A percentile compares a stretch with the other conserved stretches of the same genome.
Evolutionary conservation across 2,329 filamentous ascomycete species (phyloP).

Genomic region (Fusarium decemcellulare): DNA sequence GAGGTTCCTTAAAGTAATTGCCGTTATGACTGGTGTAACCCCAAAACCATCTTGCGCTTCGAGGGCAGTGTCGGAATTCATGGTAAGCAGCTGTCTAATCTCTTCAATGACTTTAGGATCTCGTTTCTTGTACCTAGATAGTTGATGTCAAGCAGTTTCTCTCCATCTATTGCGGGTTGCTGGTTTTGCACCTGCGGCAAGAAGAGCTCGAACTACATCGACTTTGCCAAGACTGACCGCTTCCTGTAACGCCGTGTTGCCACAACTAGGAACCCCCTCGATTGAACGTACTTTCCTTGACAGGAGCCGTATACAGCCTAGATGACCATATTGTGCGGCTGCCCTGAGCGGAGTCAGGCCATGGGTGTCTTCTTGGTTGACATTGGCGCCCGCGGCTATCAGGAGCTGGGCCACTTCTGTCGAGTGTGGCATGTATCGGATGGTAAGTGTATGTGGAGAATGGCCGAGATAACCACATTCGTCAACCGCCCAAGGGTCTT

Average conservation of each 20-base stretch:
- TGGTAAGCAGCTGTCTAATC: background rate
- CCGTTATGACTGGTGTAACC: rapidly evolving
- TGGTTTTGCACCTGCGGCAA: constrained; percentile 5
- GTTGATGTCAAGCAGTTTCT: background rate
- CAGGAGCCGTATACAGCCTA: constrained; percentile 1
- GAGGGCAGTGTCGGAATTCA: background rate
- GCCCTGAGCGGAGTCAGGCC: constrained; percentile 4
- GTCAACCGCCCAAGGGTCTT: constrained; percentile 9
- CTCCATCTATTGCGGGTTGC: background rate
- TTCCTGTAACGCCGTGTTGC: constrained; percentile 5
- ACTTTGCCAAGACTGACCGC: background rate
- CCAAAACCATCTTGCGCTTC: background rate
- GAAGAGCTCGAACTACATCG: constrained; percentile 1
- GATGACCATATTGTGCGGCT: rapidly evolving
- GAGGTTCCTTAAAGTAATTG: background rate
- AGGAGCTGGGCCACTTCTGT: background rate
- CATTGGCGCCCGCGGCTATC: constrained; percentile 10
- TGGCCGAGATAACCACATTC: background rate
- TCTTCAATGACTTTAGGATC: background rate
- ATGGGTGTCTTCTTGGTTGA: background rate
- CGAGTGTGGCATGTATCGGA: rapidly evolving
- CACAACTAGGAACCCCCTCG: background rate
- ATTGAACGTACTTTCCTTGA: background rate
- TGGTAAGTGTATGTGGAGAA: background rate
- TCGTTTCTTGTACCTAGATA: background rate